Base-by-base conservation (phyloP, 192 early-diverging fungal genomes). In the Helicostylum pulchrum region DNA sequence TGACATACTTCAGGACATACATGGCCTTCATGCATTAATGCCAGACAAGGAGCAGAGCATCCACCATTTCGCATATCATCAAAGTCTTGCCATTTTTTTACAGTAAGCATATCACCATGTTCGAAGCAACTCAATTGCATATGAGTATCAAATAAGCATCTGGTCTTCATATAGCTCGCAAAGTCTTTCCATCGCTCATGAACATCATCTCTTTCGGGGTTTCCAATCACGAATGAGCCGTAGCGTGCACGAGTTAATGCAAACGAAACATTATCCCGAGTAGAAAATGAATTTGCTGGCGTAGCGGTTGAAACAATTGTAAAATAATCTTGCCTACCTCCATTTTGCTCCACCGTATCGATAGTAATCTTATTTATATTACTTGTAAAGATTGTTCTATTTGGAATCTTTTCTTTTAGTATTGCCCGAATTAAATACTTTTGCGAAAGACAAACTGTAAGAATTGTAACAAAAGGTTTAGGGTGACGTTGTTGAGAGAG, bases 1-100 rank as follows among this genome's bases (percentile, higher is more conserved):
- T 70, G 68, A 21, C 68, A 70, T 34, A 67, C 65, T 21, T 72
- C 53, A 4, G 48, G 50, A 48, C 71, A 72, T 7, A 53, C 39
- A 63, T 72, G 71, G 0, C 71, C 71, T 46, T 64, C 66, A 2
- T 54, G 5, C 50, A 72, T 53, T 15, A 72, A 44, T 1, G 47
- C 54, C 2, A 32, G 15, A 45, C 70, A 72, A 6, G 42, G 23
- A 4, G 51, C 12, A 4, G 36, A 34, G 56, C 71, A 72, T 0
- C 71, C 71, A 7, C 71, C 71, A 39, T 72, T 63, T 8, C 15
- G 31, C 19, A 62, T 31, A 15, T 53, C 14, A 3, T 19, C 34
- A 62, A 72, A 72, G 7, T 61, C 45, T 7, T 32, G 23, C 42
- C 42, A 61, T 9, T 54, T 10, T 7, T 14, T 31, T 30, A 67